Conservation (phyloP, 2,329 filamentous ascomycete species). For the Colletotrichum theobromicola region DNA sequence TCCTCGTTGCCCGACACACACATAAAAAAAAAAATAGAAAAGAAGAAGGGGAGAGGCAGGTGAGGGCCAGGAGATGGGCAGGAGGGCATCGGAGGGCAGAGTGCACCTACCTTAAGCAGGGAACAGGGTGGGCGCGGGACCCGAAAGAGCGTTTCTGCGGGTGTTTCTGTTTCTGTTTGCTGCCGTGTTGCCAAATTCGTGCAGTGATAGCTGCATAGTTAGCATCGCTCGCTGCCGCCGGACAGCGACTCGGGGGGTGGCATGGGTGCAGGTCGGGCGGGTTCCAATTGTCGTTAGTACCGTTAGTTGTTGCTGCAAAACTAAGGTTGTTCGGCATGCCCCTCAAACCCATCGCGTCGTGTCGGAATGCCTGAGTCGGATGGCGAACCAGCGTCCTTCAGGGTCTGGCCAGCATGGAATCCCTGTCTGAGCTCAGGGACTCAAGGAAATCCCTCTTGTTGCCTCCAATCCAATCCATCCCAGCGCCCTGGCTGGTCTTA, state of each 20-base stretch:
- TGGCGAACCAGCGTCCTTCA: neutral
- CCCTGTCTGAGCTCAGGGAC: neutral
- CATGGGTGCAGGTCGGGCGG: neutral
- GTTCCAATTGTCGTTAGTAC: slow-evolving; percentile 1
- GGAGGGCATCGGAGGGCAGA: neutral
- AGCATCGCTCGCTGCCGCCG: neutral
- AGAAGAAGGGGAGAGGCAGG: neutral
- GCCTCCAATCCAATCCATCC: neutral
- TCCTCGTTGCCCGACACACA: neutral
- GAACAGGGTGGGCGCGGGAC: slow-evolving; percentile 1
- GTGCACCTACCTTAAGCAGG: neutral
- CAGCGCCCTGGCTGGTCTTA: neutral
- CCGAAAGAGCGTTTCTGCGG: neutral
- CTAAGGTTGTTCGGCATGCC: slow-evolving; percentile 11
- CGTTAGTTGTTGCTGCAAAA: neutral
- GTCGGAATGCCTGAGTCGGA: slow-evolving; percentile 12
- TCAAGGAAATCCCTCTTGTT: neutral
- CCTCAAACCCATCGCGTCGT: neutral
- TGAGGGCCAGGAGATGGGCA: neutral
- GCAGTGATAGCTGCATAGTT: neutral
- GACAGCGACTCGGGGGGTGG: neutral
- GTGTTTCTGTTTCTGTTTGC: slow-evolving; percentile 1
- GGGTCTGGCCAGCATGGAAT: neutral
- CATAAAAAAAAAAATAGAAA: too few species aligned
- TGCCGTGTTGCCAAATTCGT: neutral